Conservation (phyloP, 2,329 filamentous ascomycete genomes). For the Fusarium longipes region DNA sequence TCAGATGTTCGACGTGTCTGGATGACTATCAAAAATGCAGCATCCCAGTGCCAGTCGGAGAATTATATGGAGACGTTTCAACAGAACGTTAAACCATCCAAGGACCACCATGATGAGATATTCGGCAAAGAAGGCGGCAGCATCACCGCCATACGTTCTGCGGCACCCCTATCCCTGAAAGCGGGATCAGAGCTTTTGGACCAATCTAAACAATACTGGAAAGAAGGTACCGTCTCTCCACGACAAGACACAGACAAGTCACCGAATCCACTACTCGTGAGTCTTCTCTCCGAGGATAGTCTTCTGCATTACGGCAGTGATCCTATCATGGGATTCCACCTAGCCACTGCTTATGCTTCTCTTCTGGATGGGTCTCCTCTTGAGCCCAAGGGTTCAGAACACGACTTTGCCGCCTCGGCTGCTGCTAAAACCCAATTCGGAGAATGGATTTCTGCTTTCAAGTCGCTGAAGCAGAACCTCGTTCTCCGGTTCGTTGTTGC, state of each 20-base stretch:
- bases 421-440: conserved; percentile 59
- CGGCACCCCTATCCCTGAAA: conserved; percentile 51
- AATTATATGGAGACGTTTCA: conserved; percentile 23
- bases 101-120: conserved; percentile 17
- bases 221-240: conserved; percentile 49
- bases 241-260: conserved; percentile 20
- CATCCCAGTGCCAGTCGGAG: conserved; percentile 22
- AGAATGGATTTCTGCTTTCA: conserved; percentile 59
- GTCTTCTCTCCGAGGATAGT: conserved; percentile 49
- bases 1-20: conserved; percentile 55
- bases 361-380: conserved; percentile 56
- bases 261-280: conserved; percentile 61
- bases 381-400: conserved; percentile 29
- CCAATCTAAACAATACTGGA: conserved; percentile 51
- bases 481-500: conserved; percentile 59
- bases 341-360: conserved; percentile 60
- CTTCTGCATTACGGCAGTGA: conserved; percentile 61
- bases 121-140: conserved; percentile 38
- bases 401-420: conserved; percentile 43
- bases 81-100: conserved; percentile 37
- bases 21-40: conserved; percentile 37
- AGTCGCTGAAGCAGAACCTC: conserved; percentile 46
- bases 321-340: conserved; percentile 67
- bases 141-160: conserved; percentile 52
- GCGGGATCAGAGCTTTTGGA: conserved; percentile 39